Evolutionary conservation across 441 rosid genomes (phyloP).

Genomic region (Breynia disticha): DNA sequence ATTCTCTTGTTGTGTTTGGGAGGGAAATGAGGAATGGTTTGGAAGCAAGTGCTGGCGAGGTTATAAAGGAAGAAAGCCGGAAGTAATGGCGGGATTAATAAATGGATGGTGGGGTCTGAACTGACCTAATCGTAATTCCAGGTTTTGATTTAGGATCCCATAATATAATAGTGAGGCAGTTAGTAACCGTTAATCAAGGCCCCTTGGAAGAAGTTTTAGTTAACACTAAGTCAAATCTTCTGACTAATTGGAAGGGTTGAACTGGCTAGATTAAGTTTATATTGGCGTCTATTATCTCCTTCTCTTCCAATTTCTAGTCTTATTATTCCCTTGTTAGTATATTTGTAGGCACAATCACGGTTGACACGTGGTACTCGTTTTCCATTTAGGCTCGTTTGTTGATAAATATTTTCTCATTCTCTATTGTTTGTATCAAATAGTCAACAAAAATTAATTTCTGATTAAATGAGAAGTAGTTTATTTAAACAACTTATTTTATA

Average conservation of each 20-base stretch:
- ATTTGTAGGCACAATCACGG: too few relatives aligned
- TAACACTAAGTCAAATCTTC: constrained; percentile 19
- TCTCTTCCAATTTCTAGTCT: neutral
- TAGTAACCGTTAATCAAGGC: constrained; percentile 31
- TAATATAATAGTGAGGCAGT: constrained; percentile 12
- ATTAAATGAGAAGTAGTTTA: too few relatives aligned
- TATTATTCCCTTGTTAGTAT: too few relatives aligned
- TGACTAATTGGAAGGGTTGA: constrained; percentile 6
- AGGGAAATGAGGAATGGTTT: neutral
- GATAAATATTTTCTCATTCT: too few relatives aligned
- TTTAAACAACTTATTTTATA: too few relatives aligned
- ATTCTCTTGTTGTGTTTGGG: neutral
- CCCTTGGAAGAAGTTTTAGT: neutral
- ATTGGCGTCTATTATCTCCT: too few relatives aligned
- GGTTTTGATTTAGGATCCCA: constrained; percentile 12
- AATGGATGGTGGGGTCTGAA: constrained; percentile 19
- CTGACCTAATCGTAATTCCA: constrained; percentile 36
- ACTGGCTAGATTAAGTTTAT: neutral
- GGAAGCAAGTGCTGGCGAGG: neutral
- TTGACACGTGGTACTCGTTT: too few relatives aligned
- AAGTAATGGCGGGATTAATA: constrained; percentile 52
- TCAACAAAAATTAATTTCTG: too few relatives aligned
- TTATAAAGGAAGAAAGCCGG: constrained; percentile 37
- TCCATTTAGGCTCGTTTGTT: too few relatives aligned
- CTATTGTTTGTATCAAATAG: too few relatives aligned